Evolutionary conservation across 1,139 yeast genomes (phyloP), one percentile per base, ranked within the genome.

Genomic region (Zygoascus meyerae): DNA sequence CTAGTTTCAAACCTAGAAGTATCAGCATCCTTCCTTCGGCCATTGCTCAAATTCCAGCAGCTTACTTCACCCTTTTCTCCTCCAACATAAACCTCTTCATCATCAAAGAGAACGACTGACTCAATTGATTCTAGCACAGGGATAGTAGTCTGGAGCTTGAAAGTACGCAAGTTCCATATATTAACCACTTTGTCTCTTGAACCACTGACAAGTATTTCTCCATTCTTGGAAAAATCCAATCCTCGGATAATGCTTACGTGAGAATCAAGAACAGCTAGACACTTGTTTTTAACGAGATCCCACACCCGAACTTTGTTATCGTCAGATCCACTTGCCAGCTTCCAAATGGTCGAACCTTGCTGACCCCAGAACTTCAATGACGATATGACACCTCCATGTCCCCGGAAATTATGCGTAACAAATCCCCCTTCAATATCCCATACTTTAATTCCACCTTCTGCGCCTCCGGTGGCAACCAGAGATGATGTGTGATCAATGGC

Each of bases 371-470:
- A 87, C 31, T 72, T 68, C 48, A 92, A 67, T 2, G 95, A 79
- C 49, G 95, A 84, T 39, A 92, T 75, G 5, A 95, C 85, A n/a
- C 95, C 83, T 16, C 95, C 95, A 64, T 94, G 99, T 0, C 98
- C 97, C 63, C 86, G 83, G 52, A 92, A 75, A 14, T 87, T 82
- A 66, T 92, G 98, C 0, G 98, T 92, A 1, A 84, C 78, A 55
- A 77, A 87, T 1, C 95, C 94, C 32, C 90, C 90, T 54, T 80
- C 90, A 40, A 92, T 75, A 65, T 92, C 98, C 85, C 95, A 89
- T 2, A 94, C 95, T 44, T 87, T 82, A 16, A 90, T 85, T 35
- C 81, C 78, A 44, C 98, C 97, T 63, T 94, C 98, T 0, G 97
- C 85, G 42, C 95, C 92, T 43, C 99, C 99, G 59, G 94, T 82